phyloP scores from a whole-genome alignment of 2,329 filamentous ascomycete species.

The Apiospora phragmitis region DNA sequence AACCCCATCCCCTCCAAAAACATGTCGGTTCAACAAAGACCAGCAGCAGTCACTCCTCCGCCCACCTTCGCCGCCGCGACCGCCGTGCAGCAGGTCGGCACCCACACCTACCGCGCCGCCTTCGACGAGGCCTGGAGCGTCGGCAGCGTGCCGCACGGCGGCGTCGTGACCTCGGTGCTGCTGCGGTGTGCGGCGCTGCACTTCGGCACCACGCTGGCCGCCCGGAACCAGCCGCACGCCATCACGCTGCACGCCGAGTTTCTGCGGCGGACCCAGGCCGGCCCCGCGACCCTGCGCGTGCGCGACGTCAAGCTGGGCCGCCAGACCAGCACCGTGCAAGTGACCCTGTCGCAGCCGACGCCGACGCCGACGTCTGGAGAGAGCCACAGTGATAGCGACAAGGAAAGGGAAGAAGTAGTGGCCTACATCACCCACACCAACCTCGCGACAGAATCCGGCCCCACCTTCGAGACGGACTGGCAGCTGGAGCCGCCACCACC shows the following conservation, averaged over 20 bases:
- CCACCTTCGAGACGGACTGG: conserved; percentile 53
- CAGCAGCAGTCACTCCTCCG: neutral
- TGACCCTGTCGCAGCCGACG: conserved; percentile 27
- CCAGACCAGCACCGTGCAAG: conserved; percentile 34
- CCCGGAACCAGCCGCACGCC: conserved; percentile 31
- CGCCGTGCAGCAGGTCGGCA: conserved; percentile 9
- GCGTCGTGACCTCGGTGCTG: conserved; percentile 65
- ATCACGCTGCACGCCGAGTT: conserved; percentile 32
- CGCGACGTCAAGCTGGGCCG: conserved; percentile 35
- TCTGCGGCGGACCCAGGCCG: conserved; percentile 31
- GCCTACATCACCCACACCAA: conserved; percentile 67
- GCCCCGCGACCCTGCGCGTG: conserved; percentile 27
- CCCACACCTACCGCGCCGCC: conserved; percentile 14
- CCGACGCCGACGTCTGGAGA: no score
- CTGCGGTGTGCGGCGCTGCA: conserved; percentile 47
- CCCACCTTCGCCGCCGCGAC: conserved; percentile 10
- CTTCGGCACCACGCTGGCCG: conserved; percentile 31
- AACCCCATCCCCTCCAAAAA: neutral
- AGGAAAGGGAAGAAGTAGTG: conserved; percentile 59
- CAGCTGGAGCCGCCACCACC: conserved; percentile 38
- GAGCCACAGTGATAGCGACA: neutral
- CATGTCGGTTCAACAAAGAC: neutral
- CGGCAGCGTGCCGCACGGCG: conserved; percentile 66
- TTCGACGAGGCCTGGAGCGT: conserved; percentile 13
- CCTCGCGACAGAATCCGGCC: conserved; percentile 56